Conservation (phyloP, 2,329 filamentous ascomycete genomes). For the Helminthosporium solani region DNA sequence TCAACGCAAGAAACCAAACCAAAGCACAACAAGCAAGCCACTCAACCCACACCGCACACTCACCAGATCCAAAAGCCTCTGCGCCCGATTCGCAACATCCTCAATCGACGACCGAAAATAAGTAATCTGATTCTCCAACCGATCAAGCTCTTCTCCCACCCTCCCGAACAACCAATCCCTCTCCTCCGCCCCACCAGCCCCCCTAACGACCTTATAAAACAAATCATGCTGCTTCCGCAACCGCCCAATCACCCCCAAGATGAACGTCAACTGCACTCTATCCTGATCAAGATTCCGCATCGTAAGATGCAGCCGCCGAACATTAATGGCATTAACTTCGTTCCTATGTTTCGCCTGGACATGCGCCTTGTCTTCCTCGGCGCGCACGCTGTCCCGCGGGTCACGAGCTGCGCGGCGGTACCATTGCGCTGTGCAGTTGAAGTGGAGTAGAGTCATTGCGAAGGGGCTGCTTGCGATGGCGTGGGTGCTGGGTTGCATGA, state of each 20-base stretch:
- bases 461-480: too few species aligned
- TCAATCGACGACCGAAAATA: conserved; percentile 7
- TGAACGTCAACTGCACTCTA: conserved; percentile 10
- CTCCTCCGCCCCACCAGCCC: background rate
- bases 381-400: too few species aligned
- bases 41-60: too few species aligned
- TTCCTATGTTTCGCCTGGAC: conserved; percentile 6
- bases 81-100: background rate
- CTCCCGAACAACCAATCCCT: conserved; percentile 3
- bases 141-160: conserved; percentile 7
- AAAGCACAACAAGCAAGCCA: too few species aligned
- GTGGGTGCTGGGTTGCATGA: too few species aligned
- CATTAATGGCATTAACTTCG: conserved; percentile 6
- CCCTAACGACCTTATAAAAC: conserved; percentile 5
- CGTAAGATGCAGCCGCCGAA: conserved; percentile 6
- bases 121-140: conserved; percentile 6
- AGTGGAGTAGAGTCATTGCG: too few species aligned
- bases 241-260: conserved; percentile 9
- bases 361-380: too few species aligned
- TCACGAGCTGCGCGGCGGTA: too few species aligned
- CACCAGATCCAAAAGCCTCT: too few species aligned
- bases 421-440: too few species aligned
- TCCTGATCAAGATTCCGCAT: conserved; percentile 13
- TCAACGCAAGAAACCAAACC: too few species aligned
- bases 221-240: conserved; percentile 11